These are phyloP conservation scores for Gymnopus androsaceus DNA, from an alignment of 1,284 basidiomycete species.

Conservation along the genomic window DNA sequence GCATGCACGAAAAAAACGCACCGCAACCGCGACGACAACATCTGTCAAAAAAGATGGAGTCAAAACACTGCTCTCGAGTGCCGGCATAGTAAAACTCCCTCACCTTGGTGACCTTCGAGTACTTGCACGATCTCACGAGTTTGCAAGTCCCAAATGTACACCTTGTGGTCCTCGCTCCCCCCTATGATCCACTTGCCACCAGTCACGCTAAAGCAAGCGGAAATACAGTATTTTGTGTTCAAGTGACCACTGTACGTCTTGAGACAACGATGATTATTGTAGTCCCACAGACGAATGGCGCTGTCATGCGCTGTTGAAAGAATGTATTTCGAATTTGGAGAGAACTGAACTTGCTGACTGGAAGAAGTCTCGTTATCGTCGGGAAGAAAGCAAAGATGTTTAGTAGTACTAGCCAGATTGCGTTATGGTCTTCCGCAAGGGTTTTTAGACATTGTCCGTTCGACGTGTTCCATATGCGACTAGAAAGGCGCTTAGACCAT, in stretches of 20 bases:
- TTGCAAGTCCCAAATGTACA: slow-evolving; percentile 93
- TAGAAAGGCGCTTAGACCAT: slow-evolving; percentile 33
- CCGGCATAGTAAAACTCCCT: slow-evolving; percentile 20
- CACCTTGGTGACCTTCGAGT: slow-evolving; percentile 77
- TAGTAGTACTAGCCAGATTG: slow-evolving; percentile 69
- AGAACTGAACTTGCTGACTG: slow-evolving; percentile 88
- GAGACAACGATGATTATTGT: slow-evolving; percentile 86
- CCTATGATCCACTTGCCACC: slow-evolving; percentile 88
- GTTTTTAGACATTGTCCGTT: slow-evolving; percentile 97
- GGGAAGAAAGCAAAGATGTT: slow-evolving; percentile 3
- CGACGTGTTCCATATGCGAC: slow-evolving; percentile 93
- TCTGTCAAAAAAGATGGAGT: slow-evolving; percentile 40
- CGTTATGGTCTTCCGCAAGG: slow-evolving; percentile 86
- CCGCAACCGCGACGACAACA: slow-evolving; percentile 75
- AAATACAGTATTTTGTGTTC: slow-evolving; percentile 80
- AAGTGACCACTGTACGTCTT: slow-evolving; percentile 88
- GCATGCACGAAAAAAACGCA: slow-evolving; percentile 32
- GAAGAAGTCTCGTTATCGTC: slow-evolving; percentile 13
- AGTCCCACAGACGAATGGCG: slow-evolving; percentile 92
- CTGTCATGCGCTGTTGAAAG: slow-evolving; percentile 91
- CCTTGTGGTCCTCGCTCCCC: slow-evolving; percentile 89
- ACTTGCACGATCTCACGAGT: slow-evolving; percentile 79
- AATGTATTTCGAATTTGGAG: slow-evolving; percentile 92
- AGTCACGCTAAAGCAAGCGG: slow-evolving; percentile 79
- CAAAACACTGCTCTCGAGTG: background rate